These are phyloP conservation scores for Puccinia hordei DNA, from an alignment of 1,284 basidiomycete genomes.

Conservation along the genomic window DNA sequence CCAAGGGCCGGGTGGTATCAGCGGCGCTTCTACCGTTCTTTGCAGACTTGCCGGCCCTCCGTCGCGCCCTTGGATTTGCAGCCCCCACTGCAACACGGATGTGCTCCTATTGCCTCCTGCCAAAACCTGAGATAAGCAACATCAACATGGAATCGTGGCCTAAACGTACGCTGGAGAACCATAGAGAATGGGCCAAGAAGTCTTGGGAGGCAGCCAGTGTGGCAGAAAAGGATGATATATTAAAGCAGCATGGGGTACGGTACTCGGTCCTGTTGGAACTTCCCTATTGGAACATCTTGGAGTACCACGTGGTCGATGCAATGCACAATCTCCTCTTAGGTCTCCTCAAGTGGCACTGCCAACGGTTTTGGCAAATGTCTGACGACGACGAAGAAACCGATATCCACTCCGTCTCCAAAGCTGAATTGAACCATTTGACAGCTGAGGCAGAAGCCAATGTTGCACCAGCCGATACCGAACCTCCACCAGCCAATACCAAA, in stretches of 20 bases:
- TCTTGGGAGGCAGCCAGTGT: background rate
- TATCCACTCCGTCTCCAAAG: background rate
- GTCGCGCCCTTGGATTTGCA: slow-evolving; percentile 43
- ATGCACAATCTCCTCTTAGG: slow-evolving; percentile 44
- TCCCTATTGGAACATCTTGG: slow-evolving; percentile 20
- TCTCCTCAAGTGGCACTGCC: slow-evolving; percentile 16
- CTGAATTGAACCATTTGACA: background rate
- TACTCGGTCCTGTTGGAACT: slow-evolving; percentile 30
- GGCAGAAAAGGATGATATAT: background rate
- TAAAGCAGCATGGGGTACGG: slow-evolving; percentile 6
- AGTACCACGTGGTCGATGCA: slow-evolving; percentile 28
- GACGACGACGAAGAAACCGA: background rate
- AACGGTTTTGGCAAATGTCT: slow-evolving; percentile 24
- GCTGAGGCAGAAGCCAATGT: too few relatives aligned
- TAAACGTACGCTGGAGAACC: background rate
- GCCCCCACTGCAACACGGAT: slow-evolving; percentile 9
- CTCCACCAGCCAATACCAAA: background rate
- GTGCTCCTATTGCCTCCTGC: slow-evolving; percentile 49
- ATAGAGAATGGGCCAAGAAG: slow-evolving; percentile 9
- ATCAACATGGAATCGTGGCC: background rate
- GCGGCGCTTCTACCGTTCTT: slow-evolving; percentile 37
- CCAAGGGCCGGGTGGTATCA: background rate
- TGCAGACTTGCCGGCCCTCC: slow-evolving; percentile 50
- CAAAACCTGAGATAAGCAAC: slow-evolving; percentile 8
- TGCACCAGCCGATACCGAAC: background rate